Evolutionary conservation across 352 stramenopile species (phyloP), one percentile per base, ranked within the genome.

Genomic region (Pythium volutum): DNA sequence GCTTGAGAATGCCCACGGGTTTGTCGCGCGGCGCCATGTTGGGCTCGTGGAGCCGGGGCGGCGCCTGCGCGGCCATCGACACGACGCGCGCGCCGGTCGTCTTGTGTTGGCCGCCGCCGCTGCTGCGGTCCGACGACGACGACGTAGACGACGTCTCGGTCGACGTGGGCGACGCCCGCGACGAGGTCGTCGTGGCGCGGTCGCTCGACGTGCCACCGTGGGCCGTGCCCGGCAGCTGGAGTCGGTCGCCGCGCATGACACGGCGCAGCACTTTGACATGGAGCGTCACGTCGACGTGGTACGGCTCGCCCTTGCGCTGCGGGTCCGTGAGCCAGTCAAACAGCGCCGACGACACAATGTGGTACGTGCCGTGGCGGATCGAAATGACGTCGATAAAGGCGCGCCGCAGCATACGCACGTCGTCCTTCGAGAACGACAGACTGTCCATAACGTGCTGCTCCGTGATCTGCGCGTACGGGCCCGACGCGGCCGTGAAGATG

Each of bases 321-420:
- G 69, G 53, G 50, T 88, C 77, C 15, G 73, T 73, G 23, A 95
- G 70, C 81, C 83, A 95, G 41, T 84, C 67, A 47, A 75, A 93
- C 20, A 95, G 65, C 12, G 81, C 66, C 7, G 83, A 91, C 50
- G 67, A 81, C 36, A 91, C 76, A 36, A 95, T 81, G 39, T 79
- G 77, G 72, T 93, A 95, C 5, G 64, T 73, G 2, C 77, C 74
- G n/a, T 87, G 75, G 25, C 67, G 69, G 49, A 93, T 76, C 9
- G 64, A 65, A 48, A 95, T 79, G 25, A 93, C 76, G 62, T 95
- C 86, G 11, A 83, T 74, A 31, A 95, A 89, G 34, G 86, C 76
- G 14, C 84, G 86, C 23, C 80, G 77, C 31, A 95, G 65, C 67
- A 82, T 84, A 4, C 76, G 75, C 18, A 91, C 62, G 39, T 95